Conservation (phyloP, 2,329 filamentous ascomycete genomes). For the Zasmidium angulare region DNA sequence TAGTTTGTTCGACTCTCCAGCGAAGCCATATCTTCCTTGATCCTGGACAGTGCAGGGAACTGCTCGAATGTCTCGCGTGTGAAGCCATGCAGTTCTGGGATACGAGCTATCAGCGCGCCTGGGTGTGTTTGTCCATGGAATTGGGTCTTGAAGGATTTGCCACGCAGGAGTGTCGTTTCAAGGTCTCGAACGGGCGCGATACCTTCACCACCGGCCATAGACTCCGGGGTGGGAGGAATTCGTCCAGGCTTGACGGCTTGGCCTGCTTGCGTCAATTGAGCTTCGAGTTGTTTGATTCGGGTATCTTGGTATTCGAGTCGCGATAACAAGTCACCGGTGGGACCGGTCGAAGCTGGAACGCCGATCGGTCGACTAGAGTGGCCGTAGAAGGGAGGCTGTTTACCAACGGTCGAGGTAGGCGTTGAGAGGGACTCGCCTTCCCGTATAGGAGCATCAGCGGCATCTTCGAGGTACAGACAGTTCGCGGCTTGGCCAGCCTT, state of each 20-base stretch:
- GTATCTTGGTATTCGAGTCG: slow-evolving; percentile 28
- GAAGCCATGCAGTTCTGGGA: slow-evolving; percentile 30
- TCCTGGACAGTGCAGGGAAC: slow-evolving; percentile 34
- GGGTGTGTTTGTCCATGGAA: slow-evolving; percentile 46
- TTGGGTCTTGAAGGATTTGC: slow-evolving; percentile 46
- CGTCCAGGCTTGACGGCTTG: slow-evolving; percentile 16
- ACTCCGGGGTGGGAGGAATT: slow-evolving; percentile 30
- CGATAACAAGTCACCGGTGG: slow-evolving; percentile 25
- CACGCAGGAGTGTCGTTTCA: slow-evolving; percentile 45
- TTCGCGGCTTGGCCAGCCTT: slow-evolving; percentile 44
- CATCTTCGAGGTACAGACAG: slow-evolving; percentile 41
- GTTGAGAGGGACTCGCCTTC: slow-evolving; percentile 19
- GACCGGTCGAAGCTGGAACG: slow-evolving; percentile 5
- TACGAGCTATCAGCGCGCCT: slow-evolving; percentile 31
- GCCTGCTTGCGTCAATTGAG: slow-evolving; percentile 21
- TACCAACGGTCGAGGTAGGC: slow-evolving; percentile 4
- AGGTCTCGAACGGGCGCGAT: slow-evolving; percentile 25
- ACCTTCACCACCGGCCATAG: slow-evolving; percentile 14
- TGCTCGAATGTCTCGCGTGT: slow-evolving; percentile 34
- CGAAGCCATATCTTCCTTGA: slow-evolving; percentile 28
- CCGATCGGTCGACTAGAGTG: slow-evolving; percentile 25
- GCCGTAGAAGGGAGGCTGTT: slow-evolving; percentile 32
- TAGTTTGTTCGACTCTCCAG: slow-evolving; percentile 25
- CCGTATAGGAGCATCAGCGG: slow-evolving; percentile 25
- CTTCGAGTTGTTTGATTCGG: slow-evolving; percentile 33